Evolutionary conservation across 1,284 basidiomycete species (phyloP).

Genomic region (Abortiporus biennis): DNA sequence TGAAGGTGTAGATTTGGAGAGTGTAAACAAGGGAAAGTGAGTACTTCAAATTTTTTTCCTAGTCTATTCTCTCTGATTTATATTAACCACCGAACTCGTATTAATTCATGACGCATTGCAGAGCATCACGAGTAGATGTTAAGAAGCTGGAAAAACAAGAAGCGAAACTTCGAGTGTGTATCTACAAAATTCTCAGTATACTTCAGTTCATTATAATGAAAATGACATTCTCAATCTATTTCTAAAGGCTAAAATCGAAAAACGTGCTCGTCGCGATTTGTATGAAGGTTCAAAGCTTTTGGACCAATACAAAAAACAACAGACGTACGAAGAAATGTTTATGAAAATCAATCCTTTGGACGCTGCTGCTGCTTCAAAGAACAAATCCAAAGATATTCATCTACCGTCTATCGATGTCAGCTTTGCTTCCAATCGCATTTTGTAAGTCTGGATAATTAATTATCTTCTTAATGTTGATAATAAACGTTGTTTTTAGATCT

Average conservation of each 20-base stretch:
- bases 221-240: not conserved
- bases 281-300: conserved; percentile 97
- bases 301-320: conserved; percentile 90
- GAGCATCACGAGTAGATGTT: conserved; percentile 93
- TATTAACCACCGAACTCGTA: too few species aligned
- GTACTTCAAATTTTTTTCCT: conserved; percentile 23
- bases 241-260: conserved; percentile 89
- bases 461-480: conserved; percentile 6
- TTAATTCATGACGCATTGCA: too few species aligned
- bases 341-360: conserved; percentile 99
- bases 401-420: conserved; percentile 94
- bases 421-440: conserved; percentile 90
- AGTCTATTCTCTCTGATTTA: conserved; percentile 1
- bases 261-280: conserved; percentile 81
- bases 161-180: conserved; percentile 81
- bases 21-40: conserved; percentile 90
- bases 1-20: conserved; percentile 90
- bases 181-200: too few species aligned
- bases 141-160: conserved; percentile 99
- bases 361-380: conserved; percentile 72
- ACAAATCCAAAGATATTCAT: conserved; percentile 97
- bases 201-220: not conserved
- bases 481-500: conserved; percentile 38
- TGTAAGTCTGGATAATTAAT: conserved; percentile 48
- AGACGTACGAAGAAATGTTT: conserved; percentile 98